Conservation (phyloP, 177 flowering plant genomes). For the Vitis hybrid region DNA sequence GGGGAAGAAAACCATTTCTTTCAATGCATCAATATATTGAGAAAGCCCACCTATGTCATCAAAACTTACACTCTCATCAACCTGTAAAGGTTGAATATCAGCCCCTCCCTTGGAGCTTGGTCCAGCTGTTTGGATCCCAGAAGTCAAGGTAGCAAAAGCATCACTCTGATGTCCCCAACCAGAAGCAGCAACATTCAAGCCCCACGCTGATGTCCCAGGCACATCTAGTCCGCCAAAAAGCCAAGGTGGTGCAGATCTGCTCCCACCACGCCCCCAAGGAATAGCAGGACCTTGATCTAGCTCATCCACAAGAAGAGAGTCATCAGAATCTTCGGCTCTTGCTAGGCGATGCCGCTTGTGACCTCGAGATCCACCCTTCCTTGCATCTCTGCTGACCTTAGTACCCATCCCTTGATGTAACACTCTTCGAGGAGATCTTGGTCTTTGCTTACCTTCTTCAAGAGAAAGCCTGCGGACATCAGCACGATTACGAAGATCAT, state of each 20-base stretch:
- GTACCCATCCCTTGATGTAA: conserved; percentile 92
- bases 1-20: conserved; percentile 99
- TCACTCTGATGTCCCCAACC: conserved; percentile 98
- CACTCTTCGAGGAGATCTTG: conserved; percentile 85
- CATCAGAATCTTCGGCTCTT: conserved; percentile 93
- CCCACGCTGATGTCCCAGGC: conserved; percentile 87
- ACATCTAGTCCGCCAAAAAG: conserved; percentile 89
- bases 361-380: conserved; percentile 88
- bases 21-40: conserved; percentile 87
- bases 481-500: conserved; percentile 93
- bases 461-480: conserved; percentile 82
- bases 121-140: conserved; percentile 97
- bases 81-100: conserved; percentile 96
- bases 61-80: conserved; percentile 91
- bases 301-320: conserved; percentile 99
- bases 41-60: conserved; percentile 98
- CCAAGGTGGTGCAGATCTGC: conserved; percentile 90
- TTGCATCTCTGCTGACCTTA: conserved; percentile 71
- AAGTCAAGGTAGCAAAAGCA: conserved; percentile 53
- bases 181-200: conserved; percentile 92
- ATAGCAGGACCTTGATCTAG: conserved; percentile 87
- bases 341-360: conserved; percentile 83
- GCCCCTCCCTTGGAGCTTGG: conserved; percentile 99
- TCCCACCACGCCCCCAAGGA: conserved; percentile 93
- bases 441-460: conserved; percentile 73